phyloP scores from a whole-genome alignment of 1,284 basidiomycete genomes.

The Schizophyllum amplum region DNA sequence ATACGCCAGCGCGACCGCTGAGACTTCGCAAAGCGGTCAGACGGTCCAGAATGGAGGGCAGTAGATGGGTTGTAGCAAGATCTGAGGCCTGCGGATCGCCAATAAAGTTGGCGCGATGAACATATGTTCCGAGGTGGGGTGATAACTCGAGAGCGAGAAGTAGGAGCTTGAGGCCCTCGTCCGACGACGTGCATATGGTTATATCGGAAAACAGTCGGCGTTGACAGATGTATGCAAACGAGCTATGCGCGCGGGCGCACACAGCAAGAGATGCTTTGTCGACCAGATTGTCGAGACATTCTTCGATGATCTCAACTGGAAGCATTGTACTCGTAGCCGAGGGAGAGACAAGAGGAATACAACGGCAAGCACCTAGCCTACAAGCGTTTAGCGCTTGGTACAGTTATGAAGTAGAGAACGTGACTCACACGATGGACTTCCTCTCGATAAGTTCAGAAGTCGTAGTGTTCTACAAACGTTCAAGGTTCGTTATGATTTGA shows the following conservation, averaged over 20 bases:
- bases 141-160: neutral
- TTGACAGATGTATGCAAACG: neutral
- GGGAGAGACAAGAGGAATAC: too few relatives aligned
- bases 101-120: neutral
- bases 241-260: neutral
- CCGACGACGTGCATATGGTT: neutral
- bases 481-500: too few relatives aligned
- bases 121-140: neutral
- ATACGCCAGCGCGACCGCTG: neutral
- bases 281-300: neutral
- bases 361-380: too few relatives aligned
- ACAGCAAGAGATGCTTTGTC: neutral
- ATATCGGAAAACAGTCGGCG: neutral
- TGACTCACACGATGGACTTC: too few relatives aligned
- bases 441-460: too few relatives aligned
- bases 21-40: neutral
- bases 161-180: neutral
- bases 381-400: too few relatives aligned
- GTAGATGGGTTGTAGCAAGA: too few relatives aligned
- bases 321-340: neutral
- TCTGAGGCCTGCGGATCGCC: too few relatives aligned
- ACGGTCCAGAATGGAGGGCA: neutral
- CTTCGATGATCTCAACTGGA: neutral
- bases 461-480: too few relatives aligned
- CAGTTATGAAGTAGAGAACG: too few relatives aligned